Conservation (phyloP, 352 stramenopile species). For the Globisporangium middletonii region DNA sequence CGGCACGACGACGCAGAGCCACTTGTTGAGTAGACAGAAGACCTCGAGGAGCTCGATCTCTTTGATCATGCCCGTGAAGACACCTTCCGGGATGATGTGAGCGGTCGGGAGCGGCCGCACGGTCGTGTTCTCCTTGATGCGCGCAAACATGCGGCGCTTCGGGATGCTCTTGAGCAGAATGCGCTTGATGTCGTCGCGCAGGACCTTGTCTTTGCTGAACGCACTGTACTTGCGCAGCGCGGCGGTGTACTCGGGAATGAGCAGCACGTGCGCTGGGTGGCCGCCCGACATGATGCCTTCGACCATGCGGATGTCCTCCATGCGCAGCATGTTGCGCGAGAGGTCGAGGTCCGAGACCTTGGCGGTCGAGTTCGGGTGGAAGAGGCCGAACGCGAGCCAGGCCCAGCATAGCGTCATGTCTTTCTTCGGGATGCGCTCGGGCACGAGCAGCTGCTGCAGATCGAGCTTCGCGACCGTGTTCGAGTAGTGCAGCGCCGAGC, state of each 20-base stretch:
- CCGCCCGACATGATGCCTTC: conserved; percentile 48
- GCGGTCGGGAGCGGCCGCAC: conserved; percentile 39
- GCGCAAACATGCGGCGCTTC: conserved; percentile 34
- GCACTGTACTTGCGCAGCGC: conserved; percentile 46
- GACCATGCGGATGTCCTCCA: conserved; percentile 45
- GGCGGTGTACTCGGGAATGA: conserved; percentile 39
- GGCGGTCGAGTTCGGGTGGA: conserved; percentile 48
- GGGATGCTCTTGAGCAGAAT: conserved; percentile 46
- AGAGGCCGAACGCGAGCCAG: conserved; percentile 45
- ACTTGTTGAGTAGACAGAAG: conserved; percentile 52
- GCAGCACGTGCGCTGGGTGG: conserved; percentile 37
- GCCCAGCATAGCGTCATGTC: conserved; percentile 46
- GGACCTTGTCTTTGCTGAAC: conserved; percentile 38
- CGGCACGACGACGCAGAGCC: conserved; percentile 44
- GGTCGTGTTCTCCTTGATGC: conserved; percentile 38
- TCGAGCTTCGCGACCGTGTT: conserved; percentile 44
- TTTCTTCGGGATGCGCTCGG: conserved; percentile 25
- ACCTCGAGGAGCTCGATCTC: conserved; percentile 44
- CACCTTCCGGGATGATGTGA: conserved; percentile 32
- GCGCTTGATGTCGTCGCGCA: conserved; percentile 42
- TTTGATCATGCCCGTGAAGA: conserved; percentile 32
- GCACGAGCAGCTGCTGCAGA: conserved; percentile 42
- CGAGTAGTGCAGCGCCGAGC: conserved; percentile 51
- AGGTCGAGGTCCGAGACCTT: conserved; percentile 35
- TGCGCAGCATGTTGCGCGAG: conserved; percentile 48